Base-by-base conservation (phyloP, 1,139 yeast genomes). In the Sugiyamaella pinicola region DNA sequence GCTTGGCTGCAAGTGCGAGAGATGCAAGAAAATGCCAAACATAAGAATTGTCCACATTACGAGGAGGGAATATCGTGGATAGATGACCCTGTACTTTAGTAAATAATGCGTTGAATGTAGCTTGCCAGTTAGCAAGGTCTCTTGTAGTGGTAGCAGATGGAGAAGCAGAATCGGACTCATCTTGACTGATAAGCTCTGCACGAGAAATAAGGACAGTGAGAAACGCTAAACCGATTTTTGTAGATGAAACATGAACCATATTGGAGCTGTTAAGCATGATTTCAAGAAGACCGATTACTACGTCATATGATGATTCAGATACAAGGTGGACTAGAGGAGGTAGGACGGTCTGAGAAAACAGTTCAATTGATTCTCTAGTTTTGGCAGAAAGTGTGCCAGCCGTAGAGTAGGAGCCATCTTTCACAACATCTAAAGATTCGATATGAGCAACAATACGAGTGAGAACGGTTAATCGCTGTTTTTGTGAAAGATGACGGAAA, bases 21-120 rank as follows among this genome's bases (percentile, higher is more conserved):
- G 96, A 87, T 34, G 99, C 99, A 71, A 93, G 79, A 67, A 93
- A 91, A 74, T 93, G 98, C 99, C 99, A 93, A 47, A 90, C 91
- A 65, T 91, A 90, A 0, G 95, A 82, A 59, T 85, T 91, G 66
- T 88, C 96, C 56, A 81, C 86, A 35, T 64, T 62, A 57, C 70
- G 64, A 47, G 93, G 90, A 50, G 98, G 97, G 85, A 93, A 91
- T 52, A 91, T 81, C 24, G 83, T 76, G 2, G 85, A 77, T 54
- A 93, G 78, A 68, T 89, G 83, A 19, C 91, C 88, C 69, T 89
- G 95, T 59, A 91, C 75, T 4, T 85, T 76, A 24, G 86, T 82
- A 73, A 93, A 93, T 58, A 93, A 75, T 61, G 82, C 84, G 69
- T 88, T 95, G 69, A 91, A 93, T 56, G 91, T 83, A 50, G 81